Evolutionary conservation across 331 rosid species (phyloP).

Genomic region (Quercus tomentella): DNA sequence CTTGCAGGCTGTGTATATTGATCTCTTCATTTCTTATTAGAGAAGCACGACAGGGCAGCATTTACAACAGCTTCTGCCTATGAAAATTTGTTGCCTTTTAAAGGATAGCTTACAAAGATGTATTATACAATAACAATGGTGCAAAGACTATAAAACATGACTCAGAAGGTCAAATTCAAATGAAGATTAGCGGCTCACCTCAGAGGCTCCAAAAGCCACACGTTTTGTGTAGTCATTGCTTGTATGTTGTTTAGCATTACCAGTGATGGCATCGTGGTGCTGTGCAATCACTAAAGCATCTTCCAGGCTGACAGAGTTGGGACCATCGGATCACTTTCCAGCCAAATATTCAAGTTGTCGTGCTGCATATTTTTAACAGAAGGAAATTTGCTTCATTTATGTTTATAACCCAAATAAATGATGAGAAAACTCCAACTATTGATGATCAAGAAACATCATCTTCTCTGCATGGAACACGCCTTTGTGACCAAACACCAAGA

Average conservation of each 20-base stretch:
- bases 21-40: conserved; percentile 34
- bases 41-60: conserved; percentile 62
- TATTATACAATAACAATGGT: too few relatives aligned
- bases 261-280: too few relatives aligned
- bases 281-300: too few relatives aligned
- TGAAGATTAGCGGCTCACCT: too few relatives aligned
- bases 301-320: too few relatives aligned
- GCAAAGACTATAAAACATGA: too few relatives aligned
- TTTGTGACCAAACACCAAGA: neutral
- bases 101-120: too few relatives aligned
- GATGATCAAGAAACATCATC: neutral
- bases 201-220: too few relatives aligned
- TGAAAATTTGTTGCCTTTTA: too few relatives aligned
- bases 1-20: conserved; percentile 29
- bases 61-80: conserved; percentile 69
- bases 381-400: neutral
- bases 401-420: neutral
- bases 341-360: conserved; percentile 67
- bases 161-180: too few relatives aligned
- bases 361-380: conserved; percentile 44
- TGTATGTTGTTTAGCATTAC: too few relatives aligned
- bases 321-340: conserved; percentile 15
- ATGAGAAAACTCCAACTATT: neutral
- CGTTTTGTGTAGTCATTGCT: too few relatives aligned
- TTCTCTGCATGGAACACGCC: neutral